These are phyloP conservation scores for Phalaenopsis hybrid DNA, from an alignment of 116 monocot species.

Conservation along the genomic window DNA sequence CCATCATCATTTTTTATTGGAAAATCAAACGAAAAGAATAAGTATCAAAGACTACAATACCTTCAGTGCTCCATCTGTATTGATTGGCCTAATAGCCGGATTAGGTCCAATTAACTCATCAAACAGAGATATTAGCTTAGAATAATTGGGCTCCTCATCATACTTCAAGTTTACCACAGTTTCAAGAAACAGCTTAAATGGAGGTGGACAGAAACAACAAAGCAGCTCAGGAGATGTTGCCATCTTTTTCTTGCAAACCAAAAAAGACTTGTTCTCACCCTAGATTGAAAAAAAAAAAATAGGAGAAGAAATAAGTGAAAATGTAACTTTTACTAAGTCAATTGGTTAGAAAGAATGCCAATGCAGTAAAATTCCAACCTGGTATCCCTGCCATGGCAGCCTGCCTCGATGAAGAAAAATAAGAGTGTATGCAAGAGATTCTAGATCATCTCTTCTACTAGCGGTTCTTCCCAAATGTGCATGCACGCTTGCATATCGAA, in stretches of 20 bases:
- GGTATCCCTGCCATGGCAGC: slow-evolving; percentile 64
- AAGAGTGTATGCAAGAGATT: slow-evolving; percentile 59
- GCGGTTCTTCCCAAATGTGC: slow-evolving; percentile 58
- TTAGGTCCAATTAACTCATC: slow-evolving; percentile 51
- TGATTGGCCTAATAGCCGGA: slow-evolving; percentile 50
- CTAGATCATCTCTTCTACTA: slow-evolving; percentile 55
- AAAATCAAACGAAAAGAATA: not conserved
- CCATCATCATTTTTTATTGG: not conserved
- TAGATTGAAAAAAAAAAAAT: slow-evolving; percentile 10
- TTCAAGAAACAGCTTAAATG: slow-evolving; percentile 50
- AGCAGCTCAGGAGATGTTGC: slow-evolving; percentile 46
- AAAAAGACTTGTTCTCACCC: slow-evolving; percentile 56
- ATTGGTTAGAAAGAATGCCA: not conserved
- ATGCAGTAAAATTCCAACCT: slow-evolving; percentile 20
- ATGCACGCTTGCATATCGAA: slow-evolving; percentile 61
- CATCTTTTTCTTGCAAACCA: slow-evolving; percentile 67
- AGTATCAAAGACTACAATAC: slow-evolving; percentile 10
- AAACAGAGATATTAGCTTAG: slow-evolving; percentile 51
- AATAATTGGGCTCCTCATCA: slow-evolving; percentile 61
- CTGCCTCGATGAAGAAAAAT: slow-evolving; percentile 57
- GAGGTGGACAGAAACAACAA: slow-evolving; percentile 44
- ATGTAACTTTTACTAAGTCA: not conserved
- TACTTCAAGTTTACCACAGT: slow-evolving; percentile 57
- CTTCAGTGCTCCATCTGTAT: slow-evolving; percentile 64
- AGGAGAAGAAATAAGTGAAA: not conserved